A percentile compares a stretch with the other conserved stretches of the same genome.
These are phyloP conservation scores for Hagleromyces aurorensis DNA, from an alignment of 805 yeast genomes.

Conservation along the genomic window DNA sequence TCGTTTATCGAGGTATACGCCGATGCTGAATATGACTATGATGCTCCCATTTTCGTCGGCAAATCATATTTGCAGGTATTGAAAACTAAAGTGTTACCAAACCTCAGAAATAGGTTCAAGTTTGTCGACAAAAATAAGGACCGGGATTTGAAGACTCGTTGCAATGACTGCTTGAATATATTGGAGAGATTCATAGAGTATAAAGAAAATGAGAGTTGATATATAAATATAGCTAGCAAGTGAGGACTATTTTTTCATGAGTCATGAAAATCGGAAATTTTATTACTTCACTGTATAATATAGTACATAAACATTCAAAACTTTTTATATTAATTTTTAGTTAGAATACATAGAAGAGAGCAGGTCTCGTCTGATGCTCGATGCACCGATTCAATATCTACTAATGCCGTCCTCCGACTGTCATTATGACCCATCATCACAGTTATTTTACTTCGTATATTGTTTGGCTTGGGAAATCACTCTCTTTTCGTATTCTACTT, in stretches of 20 bases:
- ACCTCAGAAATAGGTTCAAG: conserved; percentile 47
- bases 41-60: conserved; percentile 55
- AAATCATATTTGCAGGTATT: conserved; percentile 40
- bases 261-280: no score
- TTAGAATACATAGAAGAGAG: no score
- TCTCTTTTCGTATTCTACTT: conserved; percentile 59
- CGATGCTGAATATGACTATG: conserved; percentile 62
- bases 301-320: no score
- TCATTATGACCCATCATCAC: no score
- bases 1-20: conserved; percentile 71
- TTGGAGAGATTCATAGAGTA: conserved; percentile 72
- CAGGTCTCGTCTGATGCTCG: no score
- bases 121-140: conserved; percentile 58
- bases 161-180: conserved; percentile 60
- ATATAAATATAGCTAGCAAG: no score
- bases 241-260: no score
- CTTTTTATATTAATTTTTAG: no score
- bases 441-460: conserved; percentile 42
- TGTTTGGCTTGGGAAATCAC: conserved; percentile 74
- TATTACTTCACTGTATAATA: no score
- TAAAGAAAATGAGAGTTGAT: conserved; percentile 49
- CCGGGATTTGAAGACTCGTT: conserved; percentile 48
- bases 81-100: conserved; percentile 34
- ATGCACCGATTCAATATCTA: no score
- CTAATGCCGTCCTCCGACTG: no score